Evolutionary conservation across 306 rosid genomes (phyloP), one percentile per base, ranked within the genome.

Genomic region (Cucurbita ficifolia): DNA sequence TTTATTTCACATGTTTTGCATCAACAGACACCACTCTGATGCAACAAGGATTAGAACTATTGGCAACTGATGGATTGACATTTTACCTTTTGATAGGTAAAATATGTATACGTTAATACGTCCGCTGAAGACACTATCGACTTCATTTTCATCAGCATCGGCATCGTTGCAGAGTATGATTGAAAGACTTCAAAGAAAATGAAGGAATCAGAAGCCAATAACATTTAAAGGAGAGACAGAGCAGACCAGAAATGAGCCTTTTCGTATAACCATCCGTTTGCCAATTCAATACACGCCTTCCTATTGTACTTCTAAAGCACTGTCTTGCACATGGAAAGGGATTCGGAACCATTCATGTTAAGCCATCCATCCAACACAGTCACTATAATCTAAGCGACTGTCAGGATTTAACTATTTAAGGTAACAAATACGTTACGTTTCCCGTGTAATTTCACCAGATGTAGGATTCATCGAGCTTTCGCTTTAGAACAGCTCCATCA

Each of bases 401-500:
- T 49, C 40, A 49, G 74, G 58, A 70, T 48, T 69, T 33, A 70
- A 70, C 74, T n/a, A 49, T 48, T 69, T 17, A 48, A 29, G 74
- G 49, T 69, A 56, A 69, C 58, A 70, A 70, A 49, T 17, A 70
- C 29, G 55, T 50, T 21, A 65, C 8, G 38, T 6, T 16, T 17
- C 17, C 45, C 68, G 46, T 35, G 7, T 60, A 10, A 4, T 42
- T 40, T 63, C 50, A 10, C 70, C 6, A 18, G 9, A 63, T 24
- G 13, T 18, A 3, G n/a, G 17, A 3, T 46, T 46, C 72, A 38
- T 51, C 75, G 8, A 19, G 38, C 40, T 55, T 58, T 52, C 38
- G 8, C 24, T 48, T 71, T 67, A 90, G 83, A 91, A 88, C 46
- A 95, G 99, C 89, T 95, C 99, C 96, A 88, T 86, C 80, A 95